Evolutionary conservation across 2,329 filamentous ascomycete genomes (phyloP).

Genomic region (Aspergillus pseudonomiae): DNA sequence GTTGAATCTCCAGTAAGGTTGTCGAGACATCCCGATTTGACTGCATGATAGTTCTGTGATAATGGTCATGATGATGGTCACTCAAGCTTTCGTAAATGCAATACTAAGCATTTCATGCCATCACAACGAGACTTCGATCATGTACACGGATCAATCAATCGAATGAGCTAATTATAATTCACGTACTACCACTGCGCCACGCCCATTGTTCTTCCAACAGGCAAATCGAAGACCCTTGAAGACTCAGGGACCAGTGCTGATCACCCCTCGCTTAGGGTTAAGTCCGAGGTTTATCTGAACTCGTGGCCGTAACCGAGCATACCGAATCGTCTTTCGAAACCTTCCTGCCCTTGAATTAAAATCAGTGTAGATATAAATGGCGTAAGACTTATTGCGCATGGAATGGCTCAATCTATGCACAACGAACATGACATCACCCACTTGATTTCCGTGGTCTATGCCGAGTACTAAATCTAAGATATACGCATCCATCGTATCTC

Average conservation of each 20-base stretch:
- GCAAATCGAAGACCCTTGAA: neutral
- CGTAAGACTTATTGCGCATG: neutral
- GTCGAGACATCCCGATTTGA: too few species aligned
- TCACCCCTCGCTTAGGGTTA: neutral
- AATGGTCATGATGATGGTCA: too few species aligned
- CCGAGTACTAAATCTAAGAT: neutral
- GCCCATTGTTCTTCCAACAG: neutral
- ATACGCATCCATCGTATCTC: slow-evolving; percentile 1
- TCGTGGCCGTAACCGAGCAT: neutral
- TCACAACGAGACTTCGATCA: neutral
- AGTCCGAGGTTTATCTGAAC: neutral
- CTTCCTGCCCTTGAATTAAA: neutral
- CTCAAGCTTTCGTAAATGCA: neutral
- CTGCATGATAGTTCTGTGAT: too few species aligned
- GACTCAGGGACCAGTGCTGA: too few species aligned
- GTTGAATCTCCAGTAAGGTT: too few species aligned
- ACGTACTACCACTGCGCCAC: neutral
- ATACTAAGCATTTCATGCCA: neutral
- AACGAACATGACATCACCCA: neutral
- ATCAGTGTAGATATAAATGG: neutral
- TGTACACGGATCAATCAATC: neutral
- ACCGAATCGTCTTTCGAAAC: neutral
- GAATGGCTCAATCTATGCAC: neutral
- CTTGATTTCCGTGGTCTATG: neutral
- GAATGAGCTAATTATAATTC: neutral